Evolutionary conservation across 805 yeast species (phyloP).

Genomic region (Ogataea naganishii): DNA sequence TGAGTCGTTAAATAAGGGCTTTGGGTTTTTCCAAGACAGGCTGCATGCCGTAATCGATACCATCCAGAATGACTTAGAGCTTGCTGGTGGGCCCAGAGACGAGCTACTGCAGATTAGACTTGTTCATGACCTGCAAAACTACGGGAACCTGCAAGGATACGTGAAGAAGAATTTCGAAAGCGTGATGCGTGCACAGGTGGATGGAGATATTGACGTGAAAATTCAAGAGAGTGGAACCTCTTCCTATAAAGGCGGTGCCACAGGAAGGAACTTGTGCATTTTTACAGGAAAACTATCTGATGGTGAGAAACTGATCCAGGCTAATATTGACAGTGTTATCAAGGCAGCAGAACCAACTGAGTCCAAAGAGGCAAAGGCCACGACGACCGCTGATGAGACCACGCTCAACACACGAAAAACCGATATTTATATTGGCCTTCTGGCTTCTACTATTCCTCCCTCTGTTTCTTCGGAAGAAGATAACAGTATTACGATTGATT

Average conservation of each 20-base stretch:
- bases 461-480: slow-evolving; percentile 16
- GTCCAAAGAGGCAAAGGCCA: slow-evolving; percentile 4
- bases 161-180: slow-evolving; percentile 47
- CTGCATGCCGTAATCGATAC: slow-evolving; percentile 30
- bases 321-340: slow-evolving; percentile 74
- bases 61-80: slow-evolving; percentile 22
- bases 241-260: slow-evolving; percentile 17
- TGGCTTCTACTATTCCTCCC: slow-evolving; percentile 16
- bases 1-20: slow-evolving; percentile 27
- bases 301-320: slow-evolving; percentile 83
- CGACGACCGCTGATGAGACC: slow-evolving; percentile 1
- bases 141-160: slow-evolving; percentile 35
- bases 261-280: slow-evolving; percentile 44
- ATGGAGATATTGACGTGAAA: slow-evolving; percentile 62
- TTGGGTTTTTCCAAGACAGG: slow-evolving; percentile 21
- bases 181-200: slow-evolving; percentile 63
- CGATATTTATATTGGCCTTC: slow-evolving; percentile 22
- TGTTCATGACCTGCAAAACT: slow-evolving; percentile 59
- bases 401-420: slow-evolving; percentile 12
- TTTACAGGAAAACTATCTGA: slow-evolving; percentile 72
- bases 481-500: slow-evolving; percentile 32
- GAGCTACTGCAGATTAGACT: slow-evolving; percentile 56
- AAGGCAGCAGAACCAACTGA: slow-evolving; percentile 26
- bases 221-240: slow-evolving; percentile 44
- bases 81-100: slow-evolving; percentile 20